phyloP scores from a whole-genome alignment of 2,329 filamentous ascomycete genomes.

The Trichoderma simmonsii region DNA sequence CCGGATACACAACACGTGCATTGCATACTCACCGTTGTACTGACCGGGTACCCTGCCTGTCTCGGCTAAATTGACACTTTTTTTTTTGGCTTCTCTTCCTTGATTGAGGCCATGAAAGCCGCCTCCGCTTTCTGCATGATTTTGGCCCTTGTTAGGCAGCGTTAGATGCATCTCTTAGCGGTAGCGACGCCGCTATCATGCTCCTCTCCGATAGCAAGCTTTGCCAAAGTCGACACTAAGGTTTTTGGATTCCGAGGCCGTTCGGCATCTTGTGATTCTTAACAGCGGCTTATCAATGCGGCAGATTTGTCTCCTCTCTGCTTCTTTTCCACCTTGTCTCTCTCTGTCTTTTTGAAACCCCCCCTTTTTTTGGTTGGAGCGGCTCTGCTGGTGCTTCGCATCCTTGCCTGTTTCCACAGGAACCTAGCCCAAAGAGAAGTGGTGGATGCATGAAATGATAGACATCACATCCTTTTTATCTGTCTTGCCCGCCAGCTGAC shows the following conservation, averaged over 20 bases:
- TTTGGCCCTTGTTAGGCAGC: constrained; percentile 1
- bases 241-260: not conserved
- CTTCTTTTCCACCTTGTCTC: not conserved
- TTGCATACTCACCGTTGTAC: not conserved
- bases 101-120: not conserved
- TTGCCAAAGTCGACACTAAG: not conserved
- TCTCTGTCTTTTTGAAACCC: not conserved
- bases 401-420: constrained; percentile 4
- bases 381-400: not conserved
- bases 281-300: constrained; percentile 8
- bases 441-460: constrained; percentile 15
- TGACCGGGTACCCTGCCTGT: not conserved
- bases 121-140: constrained; percentile 6
- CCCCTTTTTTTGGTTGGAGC: not conserved
- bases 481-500: constrained; percentile 1
- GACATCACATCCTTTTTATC: not conserved
- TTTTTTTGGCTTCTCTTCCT: not conserved
- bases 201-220: not conserved
- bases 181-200: not conserved
- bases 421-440: constrained; percentile 18
- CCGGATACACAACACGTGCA: constrained; percentile 8
- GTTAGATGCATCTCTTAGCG: constrained; percentile 7
- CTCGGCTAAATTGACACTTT: constrained; percentile 11
- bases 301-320: not conserved
- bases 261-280: not conserved